Evolutionary conservation across 2,329 filamentous ascomycete species (phyloP), one percentile per base, ranked within the genome.

Genomic region (Zymoseptoria crescenta): DNA sequence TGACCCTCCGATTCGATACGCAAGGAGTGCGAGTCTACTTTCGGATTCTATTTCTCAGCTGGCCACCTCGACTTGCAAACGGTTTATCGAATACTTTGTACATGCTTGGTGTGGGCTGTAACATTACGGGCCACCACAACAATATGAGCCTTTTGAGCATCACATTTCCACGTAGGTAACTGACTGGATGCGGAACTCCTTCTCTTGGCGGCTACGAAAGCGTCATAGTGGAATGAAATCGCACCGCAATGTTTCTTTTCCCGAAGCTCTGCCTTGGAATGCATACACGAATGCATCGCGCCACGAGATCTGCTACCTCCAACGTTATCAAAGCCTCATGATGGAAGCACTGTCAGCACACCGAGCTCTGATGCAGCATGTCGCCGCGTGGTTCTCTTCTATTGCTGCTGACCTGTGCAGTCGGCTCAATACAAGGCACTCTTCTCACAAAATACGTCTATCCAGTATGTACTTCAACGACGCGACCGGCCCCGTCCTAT

Each of bases 361-460:
- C 13, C 10, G 16, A 5, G 35, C 16, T 13, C 13, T 2, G 2
- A 16, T 16, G n/a, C 49, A 51, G 49, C 20, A 51, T 51, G 49
- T 51, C 49, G 24, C 49, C 19, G 24, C 49, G 49, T 13, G 20
- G 49, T 21, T 51, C 20, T 51, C 16, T 27, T 8, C 10, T 27
- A 21, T 19, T 51, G 49, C 49, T 51, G 49, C 49, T 51, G 49
- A 19, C 49, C 20, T 51, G 49, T 19, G 49, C 24, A 27, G 9
- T 24, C 8, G 19, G n/a, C n/a, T 19, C 49, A 21, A 27, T 51
- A 7, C 24, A 51, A 10, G 49, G 49, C 20, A 13, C 20, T n/a
- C 20, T 57, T 4, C 24, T 59, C 19, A 59, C 57, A 6, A 56
- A 59, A 48, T 55, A 53, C 41, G 57, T 59, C 29, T 49, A 56